Base-by-base conservation (phyloP, 2,329 filamentous ascomycete species). In the Drechslerella stenobrocha region DNA sequence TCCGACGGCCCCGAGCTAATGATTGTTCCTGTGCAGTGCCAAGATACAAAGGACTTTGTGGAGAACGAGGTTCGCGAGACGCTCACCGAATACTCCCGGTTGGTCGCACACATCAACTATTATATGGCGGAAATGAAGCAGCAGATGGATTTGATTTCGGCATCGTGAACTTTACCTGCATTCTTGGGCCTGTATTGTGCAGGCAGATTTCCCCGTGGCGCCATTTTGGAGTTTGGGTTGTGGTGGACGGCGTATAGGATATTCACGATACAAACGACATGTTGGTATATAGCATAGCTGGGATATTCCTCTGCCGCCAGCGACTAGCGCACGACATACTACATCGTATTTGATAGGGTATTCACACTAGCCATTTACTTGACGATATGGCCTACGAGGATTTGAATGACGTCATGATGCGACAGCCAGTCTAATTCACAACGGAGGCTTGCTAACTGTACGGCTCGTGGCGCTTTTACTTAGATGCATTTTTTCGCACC, bases 51-150 rank as follows among this genome's bases (percentile, higher is more conserved):
- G 75, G 93, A 97, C 76, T 95, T 93, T 73, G 96, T 98, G 70
- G 92, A 97, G 75, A 91, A 87, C 69, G 93, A 98, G 77, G 87
- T 97, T 6, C 89, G 93, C 75, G 84, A 84, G 58, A 90, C 93
- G 0, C 85, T 95, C 73, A 91, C 95, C 71, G 90, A 97, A 79
- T 98, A 96, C 77, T 82, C 95, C 75, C 96, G 96, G 84, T 87
- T 98, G 84, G 92, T 97, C 77, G 87, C 90, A 34, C 93, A 98
- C 75, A 95, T 98, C 76, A 92, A 91, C 78, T 81, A 97, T 70
- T 98, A 98, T 80, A 95, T 98, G 75, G 95, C 89, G 2, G 93
- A 98, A 81, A 96, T 98, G 91, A 93, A 97, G 78, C 91, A 96
- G 78, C 87, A 86, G 59, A 84, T 93, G 63, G 63, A 67, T 23